Base-by-base conservation (phyloP, 345 rosid species). In the Nasturtium officinale region DNA sequence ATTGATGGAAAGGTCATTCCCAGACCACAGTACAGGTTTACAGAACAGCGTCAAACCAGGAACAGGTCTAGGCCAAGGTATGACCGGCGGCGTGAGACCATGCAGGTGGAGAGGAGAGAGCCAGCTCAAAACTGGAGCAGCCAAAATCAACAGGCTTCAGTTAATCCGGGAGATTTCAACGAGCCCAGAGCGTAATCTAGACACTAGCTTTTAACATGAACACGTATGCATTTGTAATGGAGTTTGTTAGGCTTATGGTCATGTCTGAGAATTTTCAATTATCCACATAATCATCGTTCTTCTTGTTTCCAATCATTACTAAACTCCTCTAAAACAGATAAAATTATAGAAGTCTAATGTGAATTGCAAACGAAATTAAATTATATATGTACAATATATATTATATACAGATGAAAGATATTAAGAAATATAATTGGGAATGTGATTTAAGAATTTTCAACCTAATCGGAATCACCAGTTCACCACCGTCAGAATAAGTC, bases 1-100 rank as follows among this genome's bases (percentile, higher is more conserved):
- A 69, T 87, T 12, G 89, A 95, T 65, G 99, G 97, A 35, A 91
- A 91, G 81, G 97, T 95, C 45, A 91, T 86, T 61, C 92, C 83
- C 16, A 87, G 97, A 82, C 97, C 96, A 38, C 91, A 88, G 40
- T 91, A 89, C 67, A 79, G 87, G 77, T 86, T 69, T 66, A 77
- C 79, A 12, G 86, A 85, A 62, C 83, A 88, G 65, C 90, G 85
- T 65, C 88, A 78, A 20, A 64, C 76, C 0, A 85, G 90, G 77
- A 74, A 71, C 54, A 83, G 88, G 75, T 81, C 90, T 32, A 87
- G 89, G 45, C 87, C 90, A 5, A 80, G 93, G 57, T 83, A 87
- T 52, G 96, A 89, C 68, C 81, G 87, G 59, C 91, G 91, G 16
- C 86, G 90, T 10, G 93, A 91, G 71, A 82, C 89, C 70, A 83